Evolutionary conservation across 2,329 filamentous ascomycete genomes (phyloP), one percentile per base, ranked within the genome.

Genomic region (Aspergillus fischeri): DNA sequence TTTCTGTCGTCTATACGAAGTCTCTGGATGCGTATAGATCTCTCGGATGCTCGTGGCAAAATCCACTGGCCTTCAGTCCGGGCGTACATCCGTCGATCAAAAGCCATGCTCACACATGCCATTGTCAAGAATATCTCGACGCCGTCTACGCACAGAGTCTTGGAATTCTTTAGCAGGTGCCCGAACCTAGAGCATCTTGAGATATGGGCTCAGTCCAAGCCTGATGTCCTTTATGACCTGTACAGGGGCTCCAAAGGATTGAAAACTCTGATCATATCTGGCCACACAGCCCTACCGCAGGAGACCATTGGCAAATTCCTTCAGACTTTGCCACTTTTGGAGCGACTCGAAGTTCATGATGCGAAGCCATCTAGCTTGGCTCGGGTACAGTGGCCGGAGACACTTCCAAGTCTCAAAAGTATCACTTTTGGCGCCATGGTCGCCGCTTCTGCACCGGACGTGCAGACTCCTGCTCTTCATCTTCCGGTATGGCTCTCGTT

Each of bases 1-100:
- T 79, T 83, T 48, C 73, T 86, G 11, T 70, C 69, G 9, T 78
- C 77, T 3, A 67, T 78, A 27, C 73, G 76, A 0, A 70, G 70
- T 8, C 71, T 84, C 1, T 85, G 84, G 81, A 73, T 72, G 56
- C 69, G 81, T 56, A 68, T 87, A 10, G 83, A 86, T 60, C 74
- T 86, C 8, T 77, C 76, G 2, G 68, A 67, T 3, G 78, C 80
- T 5, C 72, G 67, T 28, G 73, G 68, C 60, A 71, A 72, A 3
- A 76, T 85, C n/a, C 66, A 67, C 44, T 67, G 68, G 67, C 59
- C 65, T 21, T 65, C 73, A n/a, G 58, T 75, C 44, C 59, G 70
- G 50, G 63, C 69, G 48, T 75, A 72, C 59, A 67, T 76, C 56
- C 62, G 69, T 42, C 68, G 66, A 47, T 70, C 74, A 17, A 68